Evolutionary conservation across 805 yeast genomes (phyloP), one percentile per base, ranked within the genome.

Genomic region (Lachancea fermentati): DNA sequence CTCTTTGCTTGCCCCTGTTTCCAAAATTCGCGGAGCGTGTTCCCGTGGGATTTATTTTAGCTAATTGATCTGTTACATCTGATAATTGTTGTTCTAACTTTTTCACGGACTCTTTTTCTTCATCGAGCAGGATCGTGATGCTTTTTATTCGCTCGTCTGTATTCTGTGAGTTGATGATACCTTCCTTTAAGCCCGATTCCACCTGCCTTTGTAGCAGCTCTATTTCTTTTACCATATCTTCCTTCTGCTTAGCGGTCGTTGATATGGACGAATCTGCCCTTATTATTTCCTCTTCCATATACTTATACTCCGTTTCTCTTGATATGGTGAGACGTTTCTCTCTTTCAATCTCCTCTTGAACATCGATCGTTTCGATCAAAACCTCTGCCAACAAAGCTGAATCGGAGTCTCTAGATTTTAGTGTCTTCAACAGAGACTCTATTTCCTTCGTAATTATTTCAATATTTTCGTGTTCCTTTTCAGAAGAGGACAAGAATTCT

Each of bases 241-340:
- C 30, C 5, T 69, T 63, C 29, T 60, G 66, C 1, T 33, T 34
- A 1, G 63, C 54, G 0, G 79, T 70, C 13, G 75, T 81, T 9
- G 48, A 47, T 0, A 73, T 67, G 0, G 87, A 72, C 6, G 59
- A 61, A 8, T 57, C 49, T 0, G 87, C 82, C 37, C 78, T 72
- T 14, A 60, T 61, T 22, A 76, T 71, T 55, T 85, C 91, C 22
- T 66, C 67, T 6, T 59, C 52, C 77, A 80, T 81, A 58, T 84
- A 88, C 36, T 67, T 74, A 34, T 69, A 72, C 51, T 87, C 95
- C 26, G 75, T 76, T 2, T 59, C 57, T 32, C 70, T 68, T 4
- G 79, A 67, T 18, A 69, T 71, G 2, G 72, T 51, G 45, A 69
- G 70, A 11, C 65, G 60, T n/a, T 71, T 60, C 33, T 71, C 59